phyloP scores from a whole-genome alignment of 2,329 filamentous ascomycete species.

The Arthrobotrys sinensis region DNA sequence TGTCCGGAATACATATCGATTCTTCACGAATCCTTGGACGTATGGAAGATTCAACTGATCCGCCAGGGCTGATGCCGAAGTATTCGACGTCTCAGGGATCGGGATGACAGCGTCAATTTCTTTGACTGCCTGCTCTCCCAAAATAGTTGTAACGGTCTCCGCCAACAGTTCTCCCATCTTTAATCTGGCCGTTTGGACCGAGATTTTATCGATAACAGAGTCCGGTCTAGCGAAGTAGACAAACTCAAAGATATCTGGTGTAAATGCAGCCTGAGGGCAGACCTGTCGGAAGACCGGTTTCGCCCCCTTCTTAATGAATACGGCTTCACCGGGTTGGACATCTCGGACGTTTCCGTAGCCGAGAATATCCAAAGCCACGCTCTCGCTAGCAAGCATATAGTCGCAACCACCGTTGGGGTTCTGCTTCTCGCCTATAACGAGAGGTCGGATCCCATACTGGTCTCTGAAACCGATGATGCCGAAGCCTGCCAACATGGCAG shows the following conservation, averaged over 20 bases:
- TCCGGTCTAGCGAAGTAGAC: conserved; percentile 91
- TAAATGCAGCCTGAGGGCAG: conserved; percentile 77
- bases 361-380: conserved; percentile 84
- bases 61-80: conserved; percentile 83
- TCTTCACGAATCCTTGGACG: conserved; percentile 88
- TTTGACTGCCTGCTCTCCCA: conserved; percentile 79
- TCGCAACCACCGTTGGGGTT: conserved; percentile 79
- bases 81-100: conserved; percentile 86
- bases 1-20: conserved; percentile 88
- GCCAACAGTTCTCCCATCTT: conserved; percentile 89
- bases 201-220: conserved; percentile 87
- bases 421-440: conserved; percentile 81
- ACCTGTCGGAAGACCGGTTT: conserved; percentile 83
- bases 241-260: conserved; percentile 88
- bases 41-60: conserved; percentile 82
- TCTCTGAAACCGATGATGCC: conserved; percentile 86
- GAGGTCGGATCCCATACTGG: conserved; percentile 84
- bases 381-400: conserved; percentile 94
- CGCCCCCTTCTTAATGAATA: conserved; percentile 81
- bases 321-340: conserved; percentile 85
- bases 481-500: conserved; percentile 86
- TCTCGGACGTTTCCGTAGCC: conserved; percentile 83
- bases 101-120: conserved; percentile 88
- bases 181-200: conserved; percentile 84
- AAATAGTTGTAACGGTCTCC: conserved; percentile 77